Conservation (phyloP, 768 basidiomycete species). For the Suillus luteus region DNA sequence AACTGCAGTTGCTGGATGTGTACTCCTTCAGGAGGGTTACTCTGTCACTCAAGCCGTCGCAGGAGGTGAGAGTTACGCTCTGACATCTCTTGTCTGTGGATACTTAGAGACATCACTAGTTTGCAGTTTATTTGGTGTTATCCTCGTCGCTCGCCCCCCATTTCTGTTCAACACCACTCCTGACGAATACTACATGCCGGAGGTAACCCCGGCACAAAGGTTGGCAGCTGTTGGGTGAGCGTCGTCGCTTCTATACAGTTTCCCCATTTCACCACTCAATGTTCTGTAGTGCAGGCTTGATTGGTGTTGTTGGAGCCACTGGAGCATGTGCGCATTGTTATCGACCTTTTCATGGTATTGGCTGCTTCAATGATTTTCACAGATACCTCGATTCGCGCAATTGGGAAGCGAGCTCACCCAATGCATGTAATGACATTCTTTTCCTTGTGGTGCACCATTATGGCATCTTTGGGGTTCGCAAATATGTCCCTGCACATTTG, state of each 20-base stretch:
- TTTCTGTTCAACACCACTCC: constrained; percentile 60
- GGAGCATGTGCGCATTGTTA: constrained; percentile 58
- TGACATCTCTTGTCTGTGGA: background rate
- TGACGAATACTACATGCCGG: constrained; percentile 5
- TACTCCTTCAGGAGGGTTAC: constrained; percentile 66
- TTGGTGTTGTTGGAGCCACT: constrained; percentile 66
- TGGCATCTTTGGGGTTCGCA: constrained; percentile 17
- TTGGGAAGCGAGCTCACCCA: constrained; percentile 76
- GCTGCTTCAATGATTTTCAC: background rate
- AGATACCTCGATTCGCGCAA: constrained; percentile 61
- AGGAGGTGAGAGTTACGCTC: constrained; percentile 37
- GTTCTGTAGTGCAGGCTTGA: constrained; percentile 51
- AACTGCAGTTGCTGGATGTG: constrained; percentile 61
- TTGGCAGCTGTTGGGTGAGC: constrained; percentile 59
- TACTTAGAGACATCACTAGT: constrained; percentile 35
- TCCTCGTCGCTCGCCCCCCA: constrained; percentile 79
- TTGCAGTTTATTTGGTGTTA: constrained; percentile 70
- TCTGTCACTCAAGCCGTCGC: constrained; percentile 56
- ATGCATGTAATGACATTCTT: constrained; percentile 74
- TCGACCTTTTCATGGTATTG: constrained; percentile 4
- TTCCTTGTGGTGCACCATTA: constrained; percentile 52
- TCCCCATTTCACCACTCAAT: background rate
- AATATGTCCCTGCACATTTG: background rate
- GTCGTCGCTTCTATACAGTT: background rate
- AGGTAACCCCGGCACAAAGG: constrained; percentile 40